Percentiles rank a stretch among this genome's conserved stretches.
These are phyloP conservation scores for Hordeum marinum DNA, from an alignment of 176 grass and related monocot genomes.

Conservation along the genomic window DNA sequence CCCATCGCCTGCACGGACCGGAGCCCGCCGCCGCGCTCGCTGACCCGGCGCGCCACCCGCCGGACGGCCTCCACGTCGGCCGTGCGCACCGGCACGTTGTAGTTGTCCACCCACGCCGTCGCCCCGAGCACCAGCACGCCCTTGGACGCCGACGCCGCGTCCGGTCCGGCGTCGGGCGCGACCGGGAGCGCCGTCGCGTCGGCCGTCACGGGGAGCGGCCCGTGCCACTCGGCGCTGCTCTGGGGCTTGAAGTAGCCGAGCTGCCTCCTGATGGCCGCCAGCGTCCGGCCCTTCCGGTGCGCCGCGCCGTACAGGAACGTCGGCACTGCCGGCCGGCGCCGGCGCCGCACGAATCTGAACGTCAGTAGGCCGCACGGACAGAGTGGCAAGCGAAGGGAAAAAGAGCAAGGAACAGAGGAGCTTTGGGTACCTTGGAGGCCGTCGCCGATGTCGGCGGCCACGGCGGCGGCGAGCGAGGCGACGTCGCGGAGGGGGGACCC, in stretches of 20 bases:
- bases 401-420: not conserved
- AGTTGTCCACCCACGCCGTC: constrained; percentile 73
- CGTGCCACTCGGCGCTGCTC: constrained; percentile 40
- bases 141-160: constrained; percentile 21
- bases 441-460: constrained; percentile 47
- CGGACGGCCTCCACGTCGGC: constrained; percentile 36
- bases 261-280: constrained; percentile 63
- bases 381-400: no score
- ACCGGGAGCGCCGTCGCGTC: not conserved
- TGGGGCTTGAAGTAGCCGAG: constrained; percentile 74
- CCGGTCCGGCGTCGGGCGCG: constrained; percentile 50
- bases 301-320: constrained; percentile 69
- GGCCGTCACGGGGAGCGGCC: not conserved
- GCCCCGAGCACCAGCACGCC: constrained; percentile 68
- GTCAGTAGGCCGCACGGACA: no score
- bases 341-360: not conserved
- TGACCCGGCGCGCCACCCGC: constrained; percentile 52
- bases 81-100: constrained; percentile 56
- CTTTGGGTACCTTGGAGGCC: constrained; percentile 46
- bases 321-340: constrained; percentile 33
- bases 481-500: constrained; percentile 34
- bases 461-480: constrained; percentile 38
- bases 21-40: constrained; percentile 72
- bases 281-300: constrained; percentile 47
- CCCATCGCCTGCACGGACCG: constrained; percentile 71